Evolutionary conservation across 306 rosid species (phyloP), one percentile per base, ranked within the genome.

Genomic region (Cicer arietinum): DNA sequence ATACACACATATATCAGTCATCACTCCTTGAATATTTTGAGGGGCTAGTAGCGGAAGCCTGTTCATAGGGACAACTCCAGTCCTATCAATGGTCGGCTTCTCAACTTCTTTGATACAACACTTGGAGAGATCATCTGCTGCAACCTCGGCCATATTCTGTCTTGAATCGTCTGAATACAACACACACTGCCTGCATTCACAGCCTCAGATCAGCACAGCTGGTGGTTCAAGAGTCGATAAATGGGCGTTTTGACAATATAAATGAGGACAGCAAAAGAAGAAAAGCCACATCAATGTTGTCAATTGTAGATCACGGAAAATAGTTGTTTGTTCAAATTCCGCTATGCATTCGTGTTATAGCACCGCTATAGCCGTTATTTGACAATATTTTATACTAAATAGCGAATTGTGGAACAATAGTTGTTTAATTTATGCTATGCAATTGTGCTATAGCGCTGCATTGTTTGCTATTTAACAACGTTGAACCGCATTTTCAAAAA

Each of bases 31-130:
- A 84, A 88, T 91, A 84, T 81, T 79, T 78, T 88, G 96, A 79
- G 99, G 92, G 77, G 86, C 86, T 80, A 88, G 98, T 48, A 85
- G 69, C 7, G 98, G 98, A 79, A 85, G 85, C 88, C 88, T 81
- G 7, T 89, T 48, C 64, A 77, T 58, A 43, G 95, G 88, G 71
- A 84, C 59, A 77, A 82, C 90, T 58, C 79, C 67, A 78, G 72
- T 84, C 86, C 96, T 88, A 58, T 90, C 93, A 48, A 77, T 20
- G 61, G 78, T 83, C 41, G 95, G 90, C 85, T 85, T 95, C 86
- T 90, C 90, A 77, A 79, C 85, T 78, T 92, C 98, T 86, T 89
- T 90, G 83, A 95, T 89, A 77, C 76, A 58, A 67, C 98, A 95
- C 80, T 86, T 95, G 14, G 99, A 89, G 78, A 95, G 92, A 84